Percentiles rank a stretch among this genome's conserved stretches.
phyloP scores from a whole-genome alignment of 2,329 filamentous ascomycete genomes.

The Diaporthe longicolla region DNA sequence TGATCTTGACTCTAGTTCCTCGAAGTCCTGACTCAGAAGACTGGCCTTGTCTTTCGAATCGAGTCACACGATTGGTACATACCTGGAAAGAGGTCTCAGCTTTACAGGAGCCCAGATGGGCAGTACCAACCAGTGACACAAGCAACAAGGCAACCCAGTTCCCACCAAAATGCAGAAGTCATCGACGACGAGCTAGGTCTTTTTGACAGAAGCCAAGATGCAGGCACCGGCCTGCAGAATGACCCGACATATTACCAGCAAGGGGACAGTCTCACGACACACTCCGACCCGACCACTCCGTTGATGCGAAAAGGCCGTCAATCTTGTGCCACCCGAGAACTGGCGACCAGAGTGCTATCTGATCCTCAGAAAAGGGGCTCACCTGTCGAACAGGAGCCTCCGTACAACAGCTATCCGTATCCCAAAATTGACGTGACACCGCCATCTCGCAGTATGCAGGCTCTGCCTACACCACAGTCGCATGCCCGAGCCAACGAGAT shows the following conservation, averaged over 20 bases:
- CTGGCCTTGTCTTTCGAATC: neutral
- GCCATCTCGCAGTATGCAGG: neutral
- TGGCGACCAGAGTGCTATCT: too few species aligned
- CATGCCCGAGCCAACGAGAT: too few species aligned
- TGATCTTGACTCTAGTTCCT: neutral
- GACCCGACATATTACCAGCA: neutral
- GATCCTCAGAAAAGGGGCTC: constrained; percentile 17
- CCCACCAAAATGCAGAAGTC: neutral
- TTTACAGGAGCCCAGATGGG: neutral
- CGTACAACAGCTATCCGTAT: neutral
- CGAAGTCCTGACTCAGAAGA: neutral
- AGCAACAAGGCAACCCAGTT: too few species aligned
- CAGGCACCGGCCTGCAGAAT: neutral
- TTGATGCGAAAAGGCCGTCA: neutral
- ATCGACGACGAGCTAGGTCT: neutral
- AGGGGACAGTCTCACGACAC: neutral
- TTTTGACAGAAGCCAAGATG: neutral
- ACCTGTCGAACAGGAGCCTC: neutral
- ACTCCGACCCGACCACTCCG: too few species aligned
- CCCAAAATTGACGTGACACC: neutral
- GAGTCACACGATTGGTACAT: neutral
- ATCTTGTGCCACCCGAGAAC: too few species aligned
- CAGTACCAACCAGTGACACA: neutral
- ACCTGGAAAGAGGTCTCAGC: neutral
- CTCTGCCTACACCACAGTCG: neutral